phyloP scores from a whole-genome alignment of 2,329 filamentous ascomycete species.

The Colletotrichum lindemuthianum region DNA sequence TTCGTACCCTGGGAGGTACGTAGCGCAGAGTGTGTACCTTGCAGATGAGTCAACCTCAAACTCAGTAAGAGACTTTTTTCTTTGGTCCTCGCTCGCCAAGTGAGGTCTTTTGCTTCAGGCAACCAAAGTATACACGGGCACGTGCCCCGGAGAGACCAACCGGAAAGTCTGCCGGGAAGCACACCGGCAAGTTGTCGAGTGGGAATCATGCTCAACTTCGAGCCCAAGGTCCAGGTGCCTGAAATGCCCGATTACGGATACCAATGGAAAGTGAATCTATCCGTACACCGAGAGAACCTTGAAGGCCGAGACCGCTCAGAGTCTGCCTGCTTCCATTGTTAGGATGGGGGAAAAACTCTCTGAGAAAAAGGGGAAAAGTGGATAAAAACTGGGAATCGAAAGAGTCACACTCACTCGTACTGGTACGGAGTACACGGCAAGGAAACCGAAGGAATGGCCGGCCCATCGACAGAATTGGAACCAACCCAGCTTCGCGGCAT shows the following conservation, averaged over 20 bases:
- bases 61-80: background rate
- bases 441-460: background rate
- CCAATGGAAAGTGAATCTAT: no score
- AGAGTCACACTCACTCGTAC: conserved; percentile 14
- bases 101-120: background rate
- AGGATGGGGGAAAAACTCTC: background rate
- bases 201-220: no score
- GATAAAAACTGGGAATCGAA: conserved; percentile 2
- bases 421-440: background rate
- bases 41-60: conserved; percentile 33
- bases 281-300: background rate
- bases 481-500: conserved; percentile 29
- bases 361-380: conserved; percentile 9
- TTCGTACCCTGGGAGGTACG: no score
- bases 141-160: conserved; percentile 19
- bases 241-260: no score
- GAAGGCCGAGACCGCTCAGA: background rate
- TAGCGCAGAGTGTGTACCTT: no score
- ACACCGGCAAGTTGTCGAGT: no score
- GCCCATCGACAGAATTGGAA: background rate
- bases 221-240: no score
- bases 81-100: background rate
- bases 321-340: background rate
- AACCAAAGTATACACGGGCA: background rate
- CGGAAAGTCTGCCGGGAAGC: conserved; percentile 1